Evolutionary conservation across 257 asterid genomes (phyloP).

Genomic region (Solanum chiquidenum): DNA sequence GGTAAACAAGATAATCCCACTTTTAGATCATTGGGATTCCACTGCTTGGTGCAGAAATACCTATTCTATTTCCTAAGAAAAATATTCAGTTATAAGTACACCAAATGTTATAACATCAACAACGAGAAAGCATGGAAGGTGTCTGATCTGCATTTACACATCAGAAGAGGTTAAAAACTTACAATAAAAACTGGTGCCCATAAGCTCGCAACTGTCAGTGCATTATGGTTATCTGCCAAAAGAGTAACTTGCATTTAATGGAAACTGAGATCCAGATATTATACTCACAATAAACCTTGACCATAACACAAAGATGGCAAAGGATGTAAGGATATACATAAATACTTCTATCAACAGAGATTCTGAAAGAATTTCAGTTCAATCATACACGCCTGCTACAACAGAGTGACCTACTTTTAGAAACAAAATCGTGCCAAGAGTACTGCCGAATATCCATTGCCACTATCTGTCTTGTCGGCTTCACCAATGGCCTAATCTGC

Average conservation of each 20-base stretch:
- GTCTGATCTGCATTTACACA: not conserved
- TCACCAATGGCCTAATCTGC: constrained; percentile 79
- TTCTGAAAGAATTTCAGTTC: not conserved
- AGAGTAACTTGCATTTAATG: not conserved
- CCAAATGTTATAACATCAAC: not conserved
- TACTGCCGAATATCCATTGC: constrained; percentile 30
- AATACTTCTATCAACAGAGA: not conserved
- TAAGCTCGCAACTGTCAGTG: constrained; percentile 64
- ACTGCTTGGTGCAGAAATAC: not conserved
- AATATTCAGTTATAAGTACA: not conserved
- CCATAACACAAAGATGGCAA: not conserved
- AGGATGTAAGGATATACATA: not conserved
- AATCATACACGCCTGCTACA: not conserved
- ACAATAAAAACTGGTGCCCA: constrained; percentile 93
- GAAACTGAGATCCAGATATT: not conserved
- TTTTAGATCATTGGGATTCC: not conserved
- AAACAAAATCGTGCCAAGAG: constrained; percentile 91
- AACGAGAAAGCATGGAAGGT: not conserved
- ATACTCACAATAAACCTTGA: not conserved
- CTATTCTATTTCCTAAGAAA: not conserved
- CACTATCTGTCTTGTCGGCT: constrained; percentile 48
- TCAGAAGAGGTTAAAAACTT: constrained; percentile 25
- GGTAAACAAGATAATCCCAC: not conserved
- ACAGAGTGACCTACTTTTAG: constrained; percentile 43
- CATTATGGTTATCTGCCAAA: constrained; percentile 82